Evolutionary conservation across 495 filamentous ascomycete species (phyloP).

Genomic region (Echria macrotheca): DNA sequence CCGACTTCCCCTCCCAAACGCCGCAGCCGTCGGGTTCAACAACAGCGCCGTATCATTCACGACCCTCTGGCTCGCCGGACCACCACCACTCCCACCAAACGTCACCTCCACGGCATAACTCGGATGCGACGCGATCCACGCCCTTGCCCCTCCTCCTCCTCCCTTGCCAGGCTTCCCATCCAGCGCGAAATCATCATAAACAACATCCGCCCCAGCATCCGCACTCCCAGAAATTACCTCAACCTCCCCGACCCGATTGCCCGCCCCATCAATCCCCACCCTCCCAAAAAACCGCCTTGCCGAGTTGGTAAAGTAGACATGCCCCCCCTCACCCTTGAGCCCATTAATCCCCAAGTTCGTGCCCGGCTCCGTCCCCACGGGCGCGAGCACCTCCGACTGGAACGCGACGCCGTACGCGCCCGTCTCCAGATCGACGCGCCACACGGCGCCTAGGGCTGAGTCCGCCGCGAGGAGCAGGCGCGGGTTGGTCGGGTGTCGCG

Average conservation of each 20-base stretch:
- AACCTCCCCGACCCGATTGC: conserved; percentile 12
- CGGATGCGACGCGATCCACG: conserved; percentile 19
- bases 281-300: conserved; percentile 29
- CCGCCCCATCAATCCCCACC: conserved; percentile 23
- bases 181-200: conserved; percentile 19
- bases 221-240: conserved; percentile 11
- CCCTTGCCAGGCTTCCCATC: not conserved
- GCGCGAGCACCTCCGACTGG: conserved; percentile 12
- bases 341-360: conserved; percentile 39
- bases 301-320: conserved; percentile 42
- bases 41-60: conserved; percentile 9
- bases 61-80: conserved; percentile 7
- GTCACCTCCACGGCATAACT: conserved; percentile 9
- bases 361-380: conserved; percentile 2
- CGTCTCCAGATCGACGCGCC: conserved; percentile 22
- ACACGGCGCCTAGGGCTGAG: conserved; percentile 32
- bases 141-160: not conserved
- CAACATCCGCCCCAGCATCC: conserved; percentile 6
- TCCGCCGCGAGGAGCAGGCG: conserved; percentile 30
- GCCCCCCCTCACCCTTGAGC: conserved; percentile 22
- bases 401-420: conserved; percentile 18
- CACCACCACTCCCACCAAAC: too few relatives aligned
- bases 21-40: conserved; percentile 16
- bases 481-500: conserved; percentile 15
- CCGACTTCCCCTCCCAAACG: conserved; percentile 13